A percentile compares a stretch with the other conserved stretches of the same genome.
Conservation (phyloP, 2,329 filamentous ascomycete species). For the Ramichloridium luteum region DNA sequence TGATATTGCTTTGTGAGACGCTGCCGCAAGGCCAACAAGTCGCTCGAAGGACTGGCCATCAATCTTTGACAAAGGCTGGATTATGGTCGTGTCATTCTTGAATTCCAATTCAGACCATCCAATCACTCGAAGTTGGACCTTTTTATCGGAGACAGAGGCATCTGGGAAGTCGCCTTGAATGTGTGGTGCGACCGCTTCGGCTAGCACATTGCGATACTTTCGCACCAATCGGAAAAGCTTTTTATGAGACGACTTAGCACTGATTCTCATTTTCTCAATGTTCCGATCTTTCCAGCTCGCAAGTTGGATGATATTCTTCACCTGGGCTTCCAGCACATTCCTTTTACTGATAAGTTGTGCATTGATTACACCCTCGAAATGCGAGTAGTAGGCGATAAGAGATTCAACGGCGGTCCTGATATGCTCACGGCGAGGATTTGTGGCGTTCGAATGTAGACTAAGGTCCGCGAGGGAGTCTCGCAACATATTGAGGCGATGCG, state of each 20-base stretch:
- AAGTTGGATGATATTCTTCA: slow-evolving; percentile 84
- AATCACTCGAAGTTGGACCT: background rate
- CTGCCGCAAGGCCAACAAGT: background rate
- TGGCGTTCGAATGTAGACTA: slow-evolving; percentile 42
- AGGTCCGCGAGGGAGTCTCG: slow-evolving; percentile 51
- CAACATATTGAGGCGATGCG: slow-evolving; percentile 60
- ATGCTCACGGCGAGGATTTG: too few species aligned
- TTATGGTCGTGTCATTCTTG: background rate
- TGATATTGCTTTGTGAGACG: background rate
- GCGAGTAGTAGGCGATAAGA: slow-evolving; percentile 62
- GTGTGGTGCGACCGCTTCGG: slow-evolving; percentile 59
- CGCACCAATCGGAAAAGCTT: slow-evolving; percentile 85
- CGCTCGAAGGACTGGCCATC: background rate
- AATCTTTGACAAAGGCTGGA: background rate
- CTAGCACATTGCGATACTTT: slow-evolving; percentile 73
- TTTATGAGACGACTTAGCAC: slow-evolving; percentile 76
- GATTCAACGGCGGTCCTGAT: slow-evolving; percentile 56
- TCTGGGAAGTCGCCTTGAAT: slow-evolving; percentile 18
- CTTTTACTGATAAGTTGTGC: slow-evolving; percentile 58
- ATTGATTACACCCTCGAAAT: slow-evolving; percentile 54
- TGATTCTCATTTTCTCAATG: slow-evolving; percentile 76
- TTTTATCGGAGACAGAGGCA: background rate
- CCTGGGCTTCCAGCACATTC: slow-evolving; percentile 68
- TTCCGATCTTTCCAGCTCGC: slow-evolving; percentile 98
- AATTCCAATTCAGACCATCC: too few species aligned